A percentile compares a stretch with the other conserved stretches of the same genome.
Conservation (phyloP, 1,139 yeast species). For the Tardiomyces blankii region DNA sequence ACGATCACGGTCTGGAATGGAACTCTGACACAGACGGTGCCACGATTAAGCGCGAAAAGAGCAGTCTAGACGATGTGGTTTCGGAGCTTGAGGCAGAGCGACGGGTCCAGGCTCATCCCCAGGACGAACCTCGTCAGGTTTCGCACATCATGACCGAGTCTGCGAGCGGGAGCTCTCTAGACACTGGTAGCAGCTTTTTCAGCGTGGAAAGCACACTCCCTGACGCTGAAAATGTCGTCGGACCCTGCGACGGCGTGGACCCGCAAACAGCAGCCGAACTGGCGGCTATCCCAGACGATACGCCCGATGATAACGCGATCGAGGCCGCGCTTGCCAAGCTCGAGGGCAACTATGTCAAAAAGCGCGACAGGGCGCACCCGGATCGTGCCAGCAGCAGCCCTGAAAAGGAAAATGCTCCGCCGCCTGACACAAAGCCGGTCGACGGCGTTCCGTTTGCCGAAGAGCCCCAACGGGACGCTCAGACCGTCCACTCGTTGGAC, state of each 20-base stretch:
- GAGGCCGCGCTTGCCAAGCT: slow-evolving; percentile 62
- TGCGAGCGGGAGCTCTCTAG: not conserved
- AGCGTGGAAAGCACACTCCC: not conserved
- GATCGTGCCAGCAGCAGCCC: not conserved
- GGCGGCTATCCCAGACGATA: slow-evolving; percentile 74
- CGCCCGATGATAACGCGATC: slow-evolving; percentile 59
- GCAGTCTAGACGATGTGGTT: not conserved
- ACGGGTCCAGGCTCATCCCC: not conserved
- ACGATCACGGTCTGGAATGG: not conserved
- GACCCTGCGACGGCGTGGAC: slow-evolving; percentile 45
- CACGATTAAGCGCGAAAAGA: not conserved
- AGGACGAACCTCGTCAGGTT: not conserved
- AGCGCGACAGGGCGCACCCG: not conserved
- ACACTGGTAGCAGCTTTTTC: not conserved
- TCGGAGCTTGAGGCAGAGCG: not conserved
- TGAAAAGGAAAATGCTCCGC: not conserved
- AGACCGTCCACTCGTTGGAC: not conserved
- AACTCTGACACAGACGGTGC: not conserved
- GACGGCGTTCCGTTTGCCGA: not conserved
- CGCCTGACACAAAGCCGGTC: not conserved
- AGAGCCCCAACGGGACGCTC: not conserved
- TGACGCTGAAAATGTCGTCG: slow-evolving; percentile 2
- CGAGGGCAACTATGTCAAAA: slow-evolving; percentile 45
- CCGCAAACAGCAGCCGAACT: slow-evolving; percentile 53
- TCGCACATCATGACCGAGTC: not conserved